Base-by-base conservation (phyloP, 805 yeast genomes). In the Barnettozyma sucrosica region DNA sequence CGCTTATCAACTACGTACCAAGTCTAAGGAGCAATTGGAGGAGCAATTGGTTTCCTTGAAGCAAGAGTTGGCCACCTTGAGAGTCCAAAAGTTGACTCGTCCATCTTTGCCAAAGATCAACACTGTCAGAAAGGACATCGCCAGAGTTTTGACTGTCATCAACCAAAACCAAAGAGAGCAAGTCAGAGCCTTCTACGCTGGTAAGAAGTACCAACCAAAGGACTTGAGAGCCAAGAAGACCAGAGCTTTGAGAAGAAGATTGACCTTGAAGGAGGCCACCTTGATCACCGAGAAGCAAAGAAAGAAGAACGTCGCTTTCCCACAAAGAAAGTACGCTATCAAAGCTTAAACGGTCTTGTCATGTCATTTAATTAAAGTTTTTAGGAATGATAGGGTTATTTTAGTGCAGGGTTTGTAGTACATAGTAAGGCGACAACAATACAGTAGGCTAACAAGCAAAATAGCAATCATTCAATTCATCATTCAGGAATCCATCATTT, bases 181-280 rank as follows among this genome's bases (percentile, higher is more conserved):
- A 65, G 96, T 89, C 71, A 88, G 88, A 77, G 93, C 85, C 70
- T 85, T 87, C 81, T 90, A 90, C 92, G 81, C 81, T 63, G 93
- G 89, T 74, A 85, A 87, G 84, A 90, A 89, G 79, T 86, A 82
- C 84, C 80, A 81, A 74, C 98, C 99, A 81, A 90, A 92, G 81
- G 97, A 90, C 74, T 83, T 93, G 79, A 92, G 98, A 81, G 96
- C 89, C 66, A 93, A 93, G 92, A 88, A 93, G 86, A 93, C 99
- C 77, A 92, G 98, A 85, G 98, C 99, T 75, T 77, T 92, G 77
- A 92, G 99, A 87, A 87, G 98, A 83, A 81, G 83, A 71, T 81
- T 93, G 71, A 82, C 97, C 74, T 79, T 85, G 70, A 74, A 75
- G 75, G 97, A 93, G 80, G 83, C 87, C 71, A 68, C 80, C 66